A percentile compares a stretch with the other conserved stretches of the same genome.
Conservation (phyloP, 2,329 filamentous ascomycete genomes). For the Chaetomiaceae sp. region DNA sequence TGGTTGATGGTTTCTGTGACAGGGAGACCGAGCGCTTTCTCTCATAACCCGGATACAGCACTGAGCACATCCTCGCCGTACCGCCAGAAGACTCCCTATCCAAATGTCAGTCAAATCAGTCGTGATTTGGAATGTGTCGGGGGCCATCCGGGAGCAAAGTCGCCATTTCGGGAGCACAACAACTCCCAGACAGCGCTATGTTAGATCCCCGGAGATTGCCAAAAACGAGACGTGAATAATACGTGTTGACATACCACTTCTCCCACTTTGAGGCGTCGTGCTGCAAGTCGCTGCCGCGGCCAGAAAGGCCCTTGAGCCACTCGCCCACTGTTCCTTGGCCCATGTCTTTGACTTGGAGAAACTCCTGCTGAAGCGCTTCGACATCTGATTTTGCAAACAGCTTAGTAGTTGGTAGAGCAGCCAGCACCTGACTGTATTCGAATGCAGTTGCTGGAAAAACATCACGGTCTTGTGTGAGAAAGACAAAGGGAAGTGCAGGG, state of each 20-base stretch:
- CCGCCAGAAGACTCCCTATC: conserved; percentile 50
- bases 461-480: conserved; percentile 58
- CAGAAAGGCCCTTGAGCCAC: conserved; percentile 72
- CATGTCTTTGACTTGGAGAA: conserved; percentile 59
- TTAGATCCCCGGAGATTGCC: too few relatives aligned
- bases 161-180: too few relatives aligned
- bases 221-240: too few relatives aligned
- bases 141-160: too few relatives aligned
- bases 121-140: too few relatives aligned
- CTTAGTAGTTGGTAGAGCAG: conserved; percentile 55
- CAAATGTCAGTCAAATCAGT: too few relatives aligned
- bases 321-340: conserved; percentile 67
- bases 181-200: too few relatives aligned
- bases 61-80: conserved; percentile 35
- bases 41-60: conserved; percentile 22
- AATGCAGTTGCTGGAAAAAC: conserved; percentile 55
- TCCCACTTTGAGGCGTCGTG: conserved; percentile 67
- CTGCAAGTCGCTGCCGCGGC: conserved; percentile 56
- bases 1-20: background rate
- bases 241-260: too few relatives aligned
- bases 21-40: background rate
- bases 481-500: conserved; percentile 64
- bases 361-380: conserved; percentile 57
- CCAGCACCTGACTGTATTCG: conserved; percentile 45
- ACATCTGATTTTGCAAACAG: conserved; percentile 62